Evolutionary conservation across 208 protist genomes (phyloP).

Genomic region (Acanthamoeba lenticulata): DNA sequence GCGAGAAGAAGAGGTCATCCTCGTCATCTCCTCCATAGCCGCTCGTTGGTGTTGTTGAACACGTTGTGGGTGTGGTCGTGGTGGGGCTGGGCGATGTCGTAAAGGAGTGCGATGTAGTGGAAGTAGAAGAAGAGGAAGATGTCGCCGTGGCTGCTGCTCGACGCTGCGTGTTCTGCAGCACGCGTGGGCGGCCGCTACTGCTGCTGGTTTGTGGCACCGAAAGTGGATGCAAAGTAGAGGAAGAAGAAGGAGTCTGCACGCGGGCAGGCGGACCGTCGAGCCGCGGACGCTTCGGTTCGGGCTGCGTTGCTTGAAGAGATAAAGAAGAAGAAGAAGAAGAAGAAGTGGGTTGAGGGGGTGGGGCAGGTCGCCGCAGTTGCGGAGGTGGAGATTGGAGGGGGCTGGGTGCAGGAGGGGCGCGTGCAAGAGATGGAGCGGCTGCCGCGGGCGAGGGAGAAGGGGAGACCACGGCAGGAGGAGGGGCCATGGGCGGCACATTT

Average conservation of each 20-base stretch:
- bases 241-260: background rate
- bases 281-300: background rate
- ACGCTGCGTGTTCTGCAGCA: background rate
- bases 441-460: background rate
- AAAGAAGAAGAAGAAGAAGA: background rate
- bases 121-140: background rate
- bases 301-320: background rate
- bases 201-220: background rate
- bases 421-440: background rate
- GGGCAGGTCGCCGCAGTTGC: background rate
- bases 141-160: background rate
- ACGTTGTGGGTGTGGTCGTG: background rate
- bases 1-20: constrained; percentile 11
- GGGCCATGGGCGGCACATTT: background rate
- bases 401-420: no score
- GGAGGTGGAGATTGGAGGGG: no score
- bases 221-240: background rate
- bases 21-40: background rate
- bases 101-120: background rate
- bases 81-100: background rate
- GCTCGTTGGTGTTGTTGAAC: background rate
- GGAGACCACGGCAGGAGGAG: background rate
- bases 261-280: background rate
- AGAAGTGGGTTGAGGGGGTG: background rate
- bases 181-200: background rate